Evolutionary conservation across 2,329 filamentous ascomycete genomes (phyloP).

Genomic region (Xylariaceae sp.): DNA sequence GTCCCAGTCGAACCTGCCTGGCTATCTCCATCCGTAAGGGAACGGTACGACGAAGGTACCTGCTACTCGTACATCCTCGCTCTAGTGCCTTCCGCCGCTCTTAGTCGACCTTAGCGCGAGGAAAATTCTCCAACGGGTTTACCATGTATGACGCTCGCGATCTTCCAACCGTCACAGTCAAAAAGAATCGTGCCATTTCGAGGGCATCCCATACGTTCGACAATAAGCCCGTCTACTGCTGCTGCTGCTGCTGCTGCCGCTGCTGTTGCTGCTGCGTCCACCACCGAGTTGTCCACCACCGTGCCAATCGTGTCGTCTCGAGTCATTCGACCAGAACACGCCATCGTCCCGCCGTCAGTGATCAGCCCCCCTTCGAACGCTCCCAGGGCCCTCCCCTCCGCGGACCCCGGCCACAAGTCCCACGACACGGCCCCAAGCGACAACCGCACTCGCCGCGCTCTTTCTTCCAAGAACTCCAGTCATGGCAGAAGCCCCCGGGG

Average conservation of each 20-base stretch:
- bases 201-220: background rate
- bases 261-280: no score
- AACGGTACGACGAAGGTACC: background rate
- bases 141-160: slow-evolving; percentile 14
- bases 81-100: background rate
- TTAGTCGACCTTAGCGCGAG: background rate
- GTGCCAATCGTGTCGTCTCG: background rate
- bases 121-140: slow-evolving; percentile 15
- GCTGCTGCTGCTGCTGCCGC: no score
- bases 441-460: no score
- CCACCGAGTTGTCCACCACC: no score
- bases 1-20: no score
- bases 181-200: background rate
- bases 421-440: background rate
- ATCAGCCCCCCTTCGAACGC: background rate
- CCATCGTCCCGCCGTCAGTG: background rate
- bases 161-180: slow-evolving; percentile 4
- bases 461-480: background rate
- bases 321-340: background rate
- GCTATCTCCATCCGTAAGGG: background rate
- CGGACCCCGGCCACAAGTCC: background rate
- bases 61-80: background rate
- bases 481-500: slow-evolving; percentile 24
- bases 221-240: background rate
- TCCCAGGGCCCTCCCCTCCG: background rate